Evolutionary conservation across 1,284 basidiomycete species (phyloP), one percentile per base, ranked within the genome.

Genomic region (Fomes fomentarius): DNA sequence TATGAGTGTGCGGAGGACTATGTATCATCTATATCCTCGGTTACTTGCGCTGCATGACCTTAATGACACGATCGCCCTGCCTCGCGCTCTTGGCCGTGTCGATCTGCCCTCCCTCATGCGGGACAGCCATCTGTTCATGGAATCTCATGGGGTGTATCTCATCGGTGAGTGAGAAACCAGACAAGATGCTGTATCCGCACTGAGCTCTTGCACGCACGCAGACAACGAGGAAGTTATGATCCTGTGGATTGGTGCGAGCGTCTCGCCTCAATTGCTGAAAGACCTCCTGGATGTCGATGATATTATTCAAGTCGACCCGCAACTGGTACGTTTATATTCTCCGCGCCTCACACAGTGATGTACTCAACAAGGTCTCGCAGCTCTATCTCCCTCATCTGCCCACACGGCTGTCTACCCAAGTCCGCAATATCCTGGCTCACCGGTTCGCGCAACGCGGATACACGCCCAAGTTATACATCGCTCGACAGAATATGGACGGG

Each of bases 171-270:
- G 4, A 28, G n/a, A n/a, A n/a, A n/a, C 37, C 24, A 7, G 58
- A 14, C 14, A 19, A 3, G 19, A 22, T 41, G 19, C 22, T 7
- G 34, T 4, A 19, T 9, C 21, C 14, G 21, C 24, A 17, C 8
- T 40, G 4, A 24, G 11, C n/a, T 17, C 8, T 24, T 12, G 28
- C 5, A 37, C 11, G 8, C 17, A 11, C 22, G 40, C 69, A 94
- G 95, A 96, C 70, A 98, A 98, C 68, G 95, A 95, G 59, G 96
- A 98, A 64, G 75, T 83, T 47, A 87, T 87, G 70, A 88, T 98
- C 59, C 74, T 99, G 25, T 99, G 97, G 97, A 77, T 99, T 19
- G 97, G 97, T 7, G 75, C 79, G 8, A 86, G 86, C 38, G 89
- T 87, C 6, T 94, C 89, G 14, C 91, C 94, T 4, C 88, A 91